Evolutionary conservation across 2,329 filamentous ascomycete species (phyloP), one percentile per base, ranked within the genome.

Genomic region (Purpureocillium takamizusanense): DNA sequence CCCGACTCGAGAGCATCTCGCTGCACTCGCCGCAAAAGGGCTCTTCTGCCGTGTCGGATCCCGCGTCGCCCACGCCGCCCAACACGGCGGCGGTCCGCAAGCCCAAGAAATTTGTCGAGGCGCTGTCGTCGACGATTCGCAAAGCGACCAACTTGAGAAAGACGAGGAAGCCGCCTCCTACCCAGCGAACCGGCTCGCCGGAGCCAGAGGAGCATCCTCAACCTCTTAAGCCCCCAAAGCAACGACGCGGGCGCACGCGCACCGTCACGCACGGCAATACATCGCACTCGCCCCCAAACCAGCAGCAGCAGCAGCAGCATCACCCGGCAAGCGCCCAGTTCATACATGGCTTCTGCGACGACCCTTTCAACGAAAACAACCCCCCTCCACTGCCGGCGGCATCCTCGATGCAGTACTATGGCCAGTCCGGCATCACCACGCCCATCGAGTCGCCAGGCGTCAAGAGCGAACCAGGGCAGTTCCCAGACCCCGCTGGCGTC

Each of bases 1-100:
- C 67, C 8, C 56, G 60, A 23, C 56, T 71, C 3, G 65, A 69
- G 45, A 62, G 62, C n/a, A 69, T 71, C 44, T 65, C 65, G n/a
- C 47, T 70, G 18, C 60, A 61, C 40, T 63, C 60, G 8, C 59
- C 61, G 16, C 55, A 57, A 39, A 51, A 52, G 33, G 46, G 35
- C 14, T 31, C 30, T 31, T 45, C 44, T 36, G 49, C 53, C 34
- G 45, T 47, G 41, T 59, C 55, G 18, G 50, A 57, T 32, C 58
- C 54, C 16, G 47, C 55, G 9, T 57, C 56, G 33, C 57, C 57
- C 21, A 55, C 54, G 17, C 57, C 55, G n/a, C 53, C 54, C 10
- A 57, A 42, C 15, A 55, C 51, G 11, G 28, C 28, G 17, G 46
- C 43, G 25, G 46, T 39, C 21, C 55, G 57, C 37, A 61, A 56